Percentiles rank a stretch among this genome's conserved stretches.
These are phyloP conservation scores for Paraleonurus japonicus DNA, from an alignment of 257 asterid species.

Conservation along the genomic window DNA sequence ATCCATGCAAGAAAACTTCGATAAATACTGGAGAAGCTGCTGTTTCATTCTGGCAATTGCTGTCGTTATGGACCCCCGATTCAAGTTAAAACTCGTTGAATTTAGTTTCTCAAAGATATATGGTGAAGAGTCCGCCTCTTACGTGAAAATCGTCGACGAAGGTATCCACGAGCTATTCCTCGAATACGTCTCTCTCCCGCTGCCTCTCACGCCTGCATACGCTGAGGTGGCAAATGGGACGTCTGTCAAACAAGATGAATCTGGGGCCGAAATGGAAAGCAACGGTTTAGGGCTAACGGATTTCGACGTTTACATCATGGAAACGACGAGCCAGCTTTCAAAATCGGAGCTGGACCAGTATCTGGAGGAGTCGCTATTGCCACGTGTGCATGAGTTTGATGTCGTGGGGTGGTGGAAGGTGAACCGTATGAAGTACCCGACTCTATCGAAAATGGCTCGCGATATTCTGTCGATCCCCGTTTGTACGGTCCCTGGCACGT, in stretches of 20 bases:
- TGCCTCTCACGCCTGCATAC: constrained; percentile 56
- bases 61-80: constrained; percentile 94
- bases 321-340: constrained; percentile 68
- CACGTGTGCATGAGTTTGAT: constrained; percentile 88
- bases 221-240: constrained; percentile 58
- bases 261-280: constrained; percentile 44
- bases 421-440: constrained; percentile 79
- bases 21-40: constrained; percentile 78
- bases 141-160: constrained; percentile 66
- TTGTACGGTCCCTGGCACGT: constrained; percentile 48
- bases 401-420: constrained; percentile 94
- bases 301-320: constrained; percentile 79
- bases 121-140: constrained; percentile 59
- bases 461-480: constrained; percentile 91
- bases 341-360: constrained; percentile 88
- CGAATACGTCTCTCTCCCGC: constrained; percentile 70
- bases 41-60: constrained; percentile 81
- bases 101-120: constrained; percentile 83
- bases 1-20: constrained; percentile 75
- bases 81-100: constrained; percentile 91
- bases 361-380: constrained; percentile 86
- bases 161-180: constrained; percentile 86
- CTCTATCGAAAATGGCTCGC: constrained; percentile 92
- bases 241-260: constrained; percentile 37
- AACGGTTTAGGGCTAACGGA: constrained; percentile 67